Conservation (phyloP, 345 rosid genomes). For the Murraya paniculata region DNA sequence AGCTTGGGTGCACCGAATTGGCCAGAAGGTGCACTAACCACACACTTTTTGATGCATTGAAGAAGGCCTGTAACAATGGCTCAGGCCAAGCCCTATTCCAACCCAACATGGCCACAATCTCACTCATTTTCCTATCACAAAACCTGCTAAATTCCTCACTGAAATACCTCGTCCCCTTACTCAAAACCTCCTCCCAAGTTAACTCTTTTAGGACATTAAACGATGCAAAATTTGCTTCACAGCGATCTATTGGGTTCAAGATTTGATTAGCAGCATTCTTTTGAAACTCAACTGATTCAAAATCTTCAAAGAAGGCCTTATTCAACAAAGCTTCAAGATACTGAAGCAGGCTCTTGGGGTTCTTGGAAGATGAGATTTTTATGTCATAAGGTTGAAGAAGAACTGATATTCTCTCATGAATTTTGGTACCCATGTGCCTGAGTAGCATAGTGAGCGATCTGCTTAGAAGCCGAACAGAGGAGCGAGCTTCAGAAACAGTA, state of each 20-base stretch:
- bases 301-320: slow-evolving; percentile 81
- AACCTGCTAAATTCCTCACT: slow-evolving; percentile 83
- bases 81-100: slow-evolving; percentile 94
- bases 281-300: slow-evolving; percentile 71
- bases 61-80: slow-evolving; percentile 75
- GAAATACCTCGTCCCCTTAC: slow-evolving; percentile 82
- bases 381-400: slow-evolving; percentile 73
- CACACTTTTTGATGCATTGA: slow-evolving; percentile 75
- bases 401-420: slow-evolving; percentile 54
- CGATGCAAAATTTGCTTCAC: slow-evolving; percentile 63
- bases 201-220: slow-evolving; percentile 51
- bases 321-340: slow-evolving; percentile 74
- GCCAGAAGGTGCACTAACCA: slow-evolving; percentile 93
- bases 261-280: slow-evolving; percentile 51
- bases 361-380: slow-evolving; percentile 54
- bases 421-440: slow-evolving; percentile 57
- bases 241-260: slow-evolving; percentile 70
- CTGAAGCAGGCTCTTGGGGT: slow-evolving; percentile 51
- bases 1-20: slow-evolving; percentile 79
- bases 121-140: slow-evolving; percentile 92
- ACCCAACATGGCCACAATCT: slow-evolving; percentile 73
- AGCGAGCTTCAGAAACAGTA: slow-evolving; percentile 67
- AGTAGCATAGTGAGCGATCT: slow-evolving; percentile 63
- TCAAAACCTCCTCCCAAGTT: slow-evolving; percentile 86
- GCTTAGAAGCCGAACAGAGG: slow-evolving; percentile 58